Evolutionary conservation across 139 green algal species (phyloP).

Genomic region (Closterium sp.): DNA sequence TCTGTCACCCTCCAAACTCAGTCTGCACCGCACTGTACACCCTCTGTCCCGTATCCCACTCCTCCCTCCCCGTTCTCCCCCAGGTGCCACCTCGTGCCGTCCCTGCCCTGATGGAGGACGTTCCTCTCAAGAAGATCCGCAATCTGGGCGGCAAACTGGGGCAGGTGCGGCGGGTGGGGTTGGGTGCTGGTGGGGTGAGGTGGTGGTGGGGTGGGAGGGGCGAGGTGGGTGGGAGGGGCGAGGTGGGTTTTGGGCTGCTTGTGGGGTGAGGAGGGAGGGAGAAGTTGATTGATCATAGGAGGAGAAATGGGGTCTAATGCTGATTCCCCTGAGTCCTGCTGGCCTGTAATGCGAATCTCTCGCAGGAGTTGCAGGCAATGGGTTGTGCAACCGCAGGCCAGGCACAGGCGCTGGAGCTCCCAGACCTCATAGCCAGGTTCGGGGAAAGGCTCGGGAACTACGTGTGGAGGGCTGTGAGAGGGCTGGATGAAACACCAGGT

Average conservation of each 20-base stretch:
- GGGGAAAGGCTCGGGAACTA: slow-evolving; percentile 14
- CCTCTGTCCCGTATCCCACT: too few relatives aligned
- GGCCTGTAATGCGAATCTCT: background rate
- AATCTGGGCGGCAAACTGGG: slow-evolving; percentile 86
- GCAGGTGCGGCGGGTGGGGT: background rate
- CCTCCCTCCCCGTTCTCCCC: background rate
- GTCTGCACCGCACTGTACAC: too few relatives aligned
- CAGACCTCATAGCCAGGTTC: background rate
- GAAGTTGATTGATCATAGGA: too few relatives aligned
- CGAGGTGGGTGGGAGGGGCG: background rate
- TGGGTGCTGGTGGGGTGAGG: too few relatives aligned
- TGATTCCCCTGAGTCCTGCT: too few relatives aligned
- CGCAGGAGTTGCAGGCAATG: slow-evolving; percentile 46
- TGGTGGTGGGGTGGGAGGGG: background rate
- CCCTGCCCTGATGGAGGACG: slow-evolving; percentile 55
- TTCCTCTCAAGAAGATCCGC: slow-evolving; percentile 81
- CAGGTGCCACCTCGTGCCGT: slow-evolving; percentile 34
- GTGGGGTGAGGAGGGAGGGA: too few relatives aligned
- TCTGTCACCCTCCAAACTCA: too few relatives aligned
- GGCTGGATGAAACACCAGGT: slow-evolving; percentile 35
- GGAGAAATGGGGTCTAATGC: too few relatives aligned
- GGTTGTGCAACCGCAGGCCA: slow-evolving; percentile 65
- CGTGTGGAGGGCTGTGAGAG: slow-evolving; percentile 32
- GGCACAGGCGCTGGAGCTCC: slow-evolving; percentile 30
- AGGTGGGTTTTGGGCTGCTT: too few relatives aligned